Percentiles rank a stretch among this genome's conserved stretches.
phyloP scores from a whole-genome alignment of 169 alveolate species.

The Plasmodium vivax region DNA sequence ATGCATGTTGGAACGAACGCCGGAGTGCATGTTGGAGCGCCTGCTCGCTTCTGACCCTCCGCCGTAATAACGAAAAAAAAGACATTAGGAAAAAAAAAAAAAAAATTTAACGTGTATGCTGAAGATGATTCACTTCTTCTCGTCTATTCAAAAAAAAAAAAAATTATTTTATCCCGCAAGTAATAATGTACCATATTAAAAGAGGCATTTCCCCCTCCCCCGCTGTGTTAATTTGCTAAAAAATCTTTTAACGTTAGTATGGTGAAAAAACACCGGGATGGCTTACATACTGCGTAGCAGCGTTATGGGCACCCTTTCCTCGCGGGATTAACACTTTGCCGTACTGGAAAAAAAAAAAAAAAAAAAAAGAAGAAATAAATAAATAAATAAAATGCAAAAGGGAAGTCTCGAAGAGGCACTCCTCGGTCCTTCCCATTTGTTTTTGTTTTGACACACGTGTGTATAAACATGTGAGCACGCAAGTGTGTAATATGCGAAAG shows the following conservation, averaged over 20 bases:
- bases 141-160: conserved; percentile 32
- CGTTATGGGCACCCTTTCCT: background rate
- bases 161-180: conserved; percentile 1
- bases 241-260: background rate
- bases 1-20: background rate
- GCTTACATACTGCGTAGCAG: background rate
- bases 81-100: conserved; percentile 27
- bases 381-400: background rate
- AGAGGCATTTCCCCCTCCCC: background rate
- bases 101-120: background rate
- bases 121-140: conserved; percentile 14
- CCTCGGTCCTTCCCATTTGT: conserved; percentile 4
- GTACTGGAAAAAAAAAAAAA: conserved; percentile 2
- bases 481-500: background rate
- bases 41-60: background rate
- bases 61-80: conserved; percentile 16
- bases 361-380: background rate
- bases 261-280: background rate
- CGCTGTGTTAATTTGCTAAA: background rate
- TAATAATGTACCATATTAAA: conserved; percentile 2
- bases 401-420: background rate
- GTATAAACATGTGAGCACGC: background rate
- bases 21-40: background rate
- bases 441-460: background rate
- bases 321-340: background rate